These are phyloP conservation scores for Skeletonema costatum DNA, from an alignment of 108 stramenopile species.

Conservation along the genomic window DNA sequence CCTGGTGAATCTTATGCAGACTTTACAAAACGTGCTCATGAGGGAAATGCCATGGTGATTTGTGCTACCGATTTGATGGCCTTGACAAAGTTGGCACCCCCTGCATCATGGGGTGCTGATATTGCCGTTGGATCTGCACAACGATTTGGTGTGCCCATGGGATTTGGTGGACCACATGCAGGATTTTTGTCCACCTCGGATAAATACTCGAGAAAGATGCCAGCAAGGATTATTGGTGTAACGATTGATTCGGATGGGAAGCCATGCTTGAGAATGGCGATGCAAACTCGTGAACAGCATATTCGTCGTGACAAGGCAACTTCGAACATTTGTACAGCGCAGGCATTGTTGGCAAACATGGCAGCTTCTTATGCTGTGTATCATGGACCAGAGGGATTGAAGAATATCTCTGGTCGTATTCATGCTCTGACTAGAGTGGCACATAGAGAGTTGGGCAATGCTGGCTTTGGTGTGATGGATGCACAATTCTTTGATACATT, in stretches of 20 bases:
- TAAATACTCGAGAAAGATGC: conserved; percentile 95
- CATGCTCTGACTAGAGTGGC: conserved; percentile 87
- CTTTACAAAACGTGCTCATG: conserved; percentile 83
- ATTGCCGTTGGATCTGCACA: conserved; percentile 98
- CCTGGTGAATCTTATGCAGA: conserved; percentile 82
- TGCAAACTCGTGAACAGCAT: conserved; percentile 99
- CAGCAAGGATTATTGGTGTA: conserved; percentile 97
- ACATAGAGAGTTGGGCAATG: conserved; percentile 76
- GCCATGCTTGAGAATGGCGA: conserved; percentile 98
- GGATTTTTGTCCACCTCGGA: conserved; percentile 95
- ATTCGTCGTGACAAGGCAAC: conserved; percentile 99
- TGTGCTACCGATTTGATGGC: conserved; percentile 97
- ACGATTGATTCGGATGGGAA: conserved; percentile 91
- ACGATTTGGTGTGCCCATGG: conserved; percentile 99
- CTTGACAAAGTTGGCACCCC: conserved; percentile 86
- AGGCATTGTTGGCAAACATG: conserved; percentile 99
- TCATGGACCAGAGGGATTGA: conserved; percentile 97
- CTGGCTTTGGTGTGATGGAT: conserved; percentile 71
- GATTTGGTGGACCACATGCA: conserved; percentile 99
- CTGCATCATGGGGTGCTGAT: conserved; percentile 95
- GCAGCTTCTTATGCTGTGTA: conserved; percentile 98
- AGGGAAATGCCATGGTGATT: conserved; percentile 86
- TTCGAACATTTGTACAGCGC: conserved; percentile 99
- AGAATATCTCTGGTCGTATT: conserved; percentile 85
- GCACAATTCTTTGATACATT: conserved; percentile 96